Conservation (phyloP, 2,329 filamentous ascomycete species). For the Aureobasidium melanogenum region DNA sequence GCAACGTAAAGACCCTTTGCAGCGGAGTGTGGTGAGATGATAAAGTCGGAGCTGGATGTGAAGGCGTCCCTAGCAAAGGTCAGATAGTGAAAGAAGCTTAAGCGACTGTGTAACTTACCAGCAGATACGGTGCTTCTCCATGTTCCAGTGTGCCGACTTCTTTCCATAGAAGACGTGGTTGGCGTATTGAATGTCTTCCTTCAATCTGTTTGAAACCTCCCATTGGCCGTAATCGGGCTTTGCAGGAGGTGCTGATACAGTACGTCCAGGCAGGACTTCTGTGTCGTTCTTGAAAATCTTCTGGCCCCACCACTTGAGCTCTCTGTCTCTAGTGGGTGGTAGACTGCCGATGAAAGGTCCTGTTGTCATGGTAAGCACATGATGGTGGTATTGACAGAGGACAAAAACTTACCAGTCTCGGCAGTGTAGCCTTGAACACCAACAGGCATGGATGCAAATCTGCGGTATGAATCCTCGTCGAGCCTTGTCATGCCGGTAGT, state of each 20-base stretch:
- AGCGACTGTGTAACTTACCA: conserved; percentile 43
- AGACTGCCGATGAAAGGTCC: conserved; percentile 51
- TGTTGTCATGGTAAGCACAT: conserved; percentile 21
- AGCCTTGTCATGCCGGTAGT: conserved; percentile 40
- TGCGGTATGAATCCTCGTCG: conserved; percentile 27
- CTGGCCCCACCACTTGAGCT: conserved; percentile 54
- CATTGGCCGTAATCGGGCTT: conserved; percentile 53
- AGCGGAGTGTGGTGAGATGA: conserved; percentile 37
- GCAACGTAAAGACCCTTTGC: conserved; percentile 35
- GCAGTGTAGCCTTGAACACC: conserved; percentile 38
- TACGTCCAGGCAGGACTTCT: conserved; percentile 44
- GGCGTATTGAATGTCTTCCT: conserved; percentile 50
- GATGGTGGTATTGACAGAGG: not conserved
- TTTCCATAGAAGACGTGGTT: conserved; percentile 52
- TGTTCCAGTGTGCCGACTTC: conserved; percentile 46
- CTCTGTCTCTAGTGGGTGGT: conserved; percentile 40
- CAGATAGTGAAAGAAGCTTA: conserved; percentile 8
- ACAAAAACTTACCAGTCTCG: conserved; percentile 20
- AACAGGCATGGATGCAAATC: conserved; percentile 35
- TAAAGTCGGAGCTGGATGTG: conserved; percentile 47
- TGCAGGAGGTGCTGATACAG: conserved; percentile 49
- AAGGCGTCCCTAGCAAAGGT: conserved; percentile 50
- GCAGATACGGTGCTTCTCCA: conserved; percentile 56
- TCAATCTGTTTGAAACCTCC: conserved; percentile 47
- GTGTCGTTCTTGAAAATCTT: conserved; percentile 51